phyloP scores from a whole-genome alignment of 805 yeast genomes.

The Suhomyces sp. region DNA sequence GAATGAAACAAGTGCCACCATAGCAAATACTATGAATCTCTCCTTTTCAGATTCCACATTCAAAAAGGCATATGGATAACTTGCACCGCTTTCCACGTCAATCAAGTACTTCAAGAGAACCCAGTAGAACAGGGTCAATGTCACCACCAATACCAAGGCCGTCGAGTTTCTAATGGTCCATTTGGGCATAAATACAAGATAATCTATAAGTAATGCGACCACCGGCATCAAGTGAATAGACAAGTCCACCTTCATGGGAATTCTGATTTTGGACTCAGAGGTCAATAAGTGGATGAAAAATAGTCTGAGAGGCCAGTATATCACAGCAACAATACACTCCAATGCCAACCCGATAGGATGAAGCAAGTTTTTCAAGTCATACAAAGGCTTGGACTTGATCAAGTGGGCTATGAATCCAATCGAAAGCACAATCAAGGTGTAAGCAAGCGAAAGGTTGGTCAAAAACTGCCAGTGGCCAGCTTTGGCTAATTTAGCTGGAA shows the following conservation, averaged over 20 bases:
- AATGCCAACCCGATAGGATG: constrained; percentile 56
- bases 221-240: constrained; percentile 61
- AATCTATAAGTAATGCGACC: constrained; percentile 50
- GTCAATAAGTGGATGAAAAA: constrained; percentile 50
- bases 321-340: constrained; percentile 57
- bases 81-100: constrained; percentile 44
- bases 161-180: constrained; percentile 33
- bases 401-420: constrained; percentile 34
- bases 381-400: constrained; percentile 20
- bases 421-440: constrained; percentile 12
- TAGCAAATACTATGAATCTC: constrained; percentile 47
- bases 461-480: constrained; percentile 75
- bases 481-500: constrained; percentile 48
- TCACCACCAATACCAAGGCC: constrained; percentile 39
- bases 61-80: constrained; percentile 67
- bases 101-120: constrained; percentile 46
- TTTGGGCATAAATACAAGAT: constrained; percentile 48
- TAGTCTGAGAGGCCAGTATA: constrained; percentile 69
- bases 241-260: constrained; percentile 53
- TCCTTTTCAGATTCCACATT: constrained; percentile 45
- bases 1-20: constrained; percentile 38
- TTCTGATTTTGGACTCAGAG: constrained; percentile 25
- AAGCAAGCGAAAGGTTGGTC: constrained; percentile 44
- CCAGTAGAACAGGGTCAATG: constrained; percentile 52
- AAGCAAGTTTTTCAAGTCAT: constrained; percentile 35